These are phyloP conservation scores for Xylariaceae sp. DNA, from an alignment of 2,329 filamentous ascomycete species.

Conservation along the genomic window DNA sequence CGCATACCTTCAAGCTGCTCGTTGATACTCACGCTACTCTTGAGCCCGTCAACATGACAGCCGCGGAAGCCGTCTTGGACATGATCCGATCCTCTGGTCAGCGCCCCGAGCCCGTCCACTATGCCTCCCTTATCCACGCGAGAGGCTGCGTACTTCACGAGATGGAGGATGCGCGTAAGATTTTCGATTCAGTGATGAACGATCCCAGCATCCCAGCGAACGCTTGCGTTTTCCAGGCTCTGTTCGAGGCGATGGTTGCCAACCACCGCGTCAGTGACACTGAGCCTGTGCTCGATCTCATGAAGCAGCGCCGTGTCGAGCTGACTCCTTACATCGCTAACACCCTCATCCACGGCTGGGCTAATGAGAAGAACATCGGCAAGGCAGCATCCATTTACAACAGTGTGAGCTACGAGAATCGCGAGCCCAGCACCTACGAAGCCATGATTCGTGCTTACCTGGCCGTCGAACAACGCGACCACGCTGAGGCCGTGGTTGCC, in stretches of 20 bases:
- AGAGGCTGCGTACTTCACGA: slow-evolving; percentile 93
- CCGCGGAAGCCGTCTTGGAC: slow-evolving; percentile 77
- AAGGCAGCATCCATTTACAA: slow-evolving; percentile 78
- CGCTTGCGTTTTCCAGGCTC: slow-evolving; percentile 86
- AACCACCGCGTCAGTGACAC: slow-evolving; percentile 80
- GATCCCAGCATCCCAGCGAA: slow-evolving; percentile 64
- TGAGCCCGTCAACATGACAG: slow-evolving; percentile 81
- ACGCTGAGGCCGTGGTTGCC: slow-evolving; percentile 71
- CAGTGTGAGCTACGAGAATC: slow-evolving; percentile 67
- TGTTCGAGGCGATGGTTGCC: slow-evolving; percentile 96
- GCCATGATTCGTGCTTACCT: slow-evolving; percentile 95
- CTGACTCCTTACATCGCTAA: slow-evolving; percentile 98
- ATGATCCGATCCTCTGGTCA: slow-evolving; percentile 70
- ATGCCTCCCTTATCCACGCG: slow-evolving; percentile 90
- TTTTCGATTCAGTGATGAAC: slow-evolving; percentile 76
- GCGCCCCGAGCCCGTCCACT: slow-evolving; percentile 85
- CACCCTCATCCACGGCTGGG: slow-evolving; percentile 96
- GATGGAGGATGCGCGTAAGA: slow-evolving; percentile 70
- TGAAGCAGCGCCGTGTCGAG: slow-evolving; percentile 68
- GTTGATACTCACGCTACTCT: slow-evolving; percentile 93
- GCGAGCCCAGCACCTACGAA: slow-evolving; percentile 97
- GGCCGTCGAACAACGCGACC: slow-evolving; percentile 70
- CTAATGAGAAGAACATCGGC: slow-evolving; percentile 70
- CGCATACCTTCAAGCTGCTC: slow-evolving; percentile 95
- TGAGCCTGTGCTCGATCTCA: slow-evolving; percentile 66